These are phyloP conservation scores for Microbotryum silenes-acaulis DNA, from an alignment of 1,284 basidiomycete species.

Conservation along the genomic window DNA sequence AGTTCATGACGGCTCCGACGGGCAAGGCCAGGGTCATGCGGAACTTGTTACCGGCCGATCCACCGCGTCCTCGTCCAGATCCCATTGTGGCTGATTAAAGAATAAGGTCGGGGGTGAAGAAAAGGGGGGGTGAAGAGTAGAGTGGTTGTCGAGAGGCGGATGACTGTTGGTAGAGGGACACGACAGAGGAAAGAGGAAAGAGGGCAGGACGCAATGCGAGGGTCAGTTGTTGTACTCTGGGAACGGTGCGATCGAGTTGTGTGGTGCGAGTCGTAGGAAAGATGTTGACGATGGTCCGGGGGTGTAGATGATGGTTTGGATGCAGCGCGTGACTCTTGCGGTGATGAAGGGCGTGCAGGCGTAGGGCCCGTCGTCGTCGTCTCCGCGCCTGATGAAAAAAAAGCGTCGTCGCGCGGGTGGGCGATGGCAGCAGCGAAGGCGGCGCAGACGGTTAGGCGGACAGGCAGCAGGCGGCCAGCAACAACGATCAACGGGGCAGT, in stretches of 20 bases:
- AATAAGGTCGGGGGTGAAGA: conserved; percentile 1
- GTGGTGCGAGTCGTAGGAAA: not conserved
- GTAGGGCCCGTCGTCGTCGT: too few relatives aligned
- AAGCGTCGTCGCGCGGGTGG: too few relatives aligned
- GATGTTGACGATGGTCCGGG: not conserved
- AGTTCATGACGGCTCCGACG: conserved; percentile 97
- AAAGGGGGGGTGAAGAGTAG: conserved; percentile 5
- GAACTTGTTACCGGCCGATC: conserved; percentile 81
- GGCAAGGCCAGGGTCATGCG: conserved; percentile 86
- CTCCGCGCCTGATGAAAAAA: too few relatives aligned
- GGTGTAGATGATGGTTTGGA: not conserved
- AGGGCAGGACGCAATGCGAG: not conserved
- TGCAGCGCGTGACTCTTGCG: not conserved
- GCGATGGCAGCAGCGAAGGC: too few relatives aligned
- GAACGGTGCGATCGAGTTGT: not conserved
- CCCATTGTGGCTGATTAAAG: conserved; percentile 27
- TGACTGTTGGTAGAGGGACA: too few relatives aligned
- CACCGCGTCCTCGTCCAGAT: conserved; percentile 35
- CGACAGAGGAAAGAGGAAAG: not conserved
- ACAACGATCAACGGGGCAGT: too few relatives aligned
- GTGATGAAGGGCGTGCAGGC: too few relatives aligned
- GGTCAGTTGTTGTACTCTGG: too few relatives aligned
- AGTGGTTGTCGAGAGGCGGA: not conserved
- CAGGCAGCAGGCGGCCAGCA: too few relatives aligned
- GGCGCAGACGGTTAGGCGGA: too few relatives aligned